Evolutionary conservation across 371 early-diverging fungal genomes (phyloP).

Genomic region (Parasitella parasitica): DNA sequence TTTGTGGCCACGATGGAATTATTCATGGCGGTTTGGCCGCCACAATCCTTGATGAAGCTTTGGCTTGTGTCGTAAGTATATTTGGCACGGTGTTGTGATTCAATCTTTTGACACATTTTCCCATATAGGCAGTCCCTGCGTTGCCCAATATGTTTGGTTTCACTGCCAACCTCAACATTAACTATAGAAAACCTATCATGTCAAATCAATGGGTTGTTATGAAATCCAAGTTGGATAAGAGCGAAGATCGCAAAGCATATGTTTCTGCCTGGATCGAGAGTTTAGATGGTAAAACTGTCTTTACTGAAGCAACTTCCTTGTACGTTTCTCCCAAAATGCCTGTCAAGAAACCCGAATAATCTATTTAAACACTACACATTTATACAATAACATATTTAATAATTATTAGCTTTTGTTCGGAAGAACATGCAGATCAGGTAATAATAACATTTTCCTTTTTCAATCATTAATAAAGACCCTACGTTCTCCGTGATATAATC

Average conservation of each 20-base stretch:
- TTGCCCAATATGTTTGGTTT: slow-evolving; percentile 71
- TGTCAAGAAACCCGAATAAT: neutral
- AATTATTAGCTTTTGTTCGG: no score
- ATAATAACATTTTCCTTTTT: no score
- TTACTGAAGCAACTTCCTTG: slow-evolving; percentile 68
- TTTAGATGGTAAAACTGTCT: slow-evolving; percentile 44
- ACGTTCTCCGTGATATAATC: no score
- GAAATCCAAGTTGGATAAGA: slow-evolving; percentile 56
- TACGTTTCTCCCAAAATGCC: slow-evolving; percentile 57
- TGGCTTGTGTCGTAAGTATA: slow-evolving; percentile 54
- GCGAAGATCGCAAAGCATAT: slow-evolving; percentile 74
- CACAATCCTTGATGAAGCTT: slow-evolving; percentile 69
- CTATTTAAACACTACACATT: neutral
- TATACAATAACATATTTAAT: no score
- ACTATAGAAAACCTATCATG: slow-evolving; percentile 70
- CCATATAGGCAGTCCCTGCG: slow-evolving; percentile 45
- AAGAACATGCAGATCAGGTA: no score
- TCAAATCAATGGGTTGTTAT: slow-evolving; percentile 70
- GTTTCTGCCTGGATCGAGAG: slow-evolving; percentile 62
- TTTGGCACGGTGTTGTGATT: neutral
- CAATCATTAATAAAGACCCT: no score
- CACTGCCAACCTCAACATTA: slow-evolving; percentile 75
- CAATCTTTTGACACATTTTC: neutral
- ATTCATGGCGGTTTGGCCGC: slow-evolving; percentile 79
- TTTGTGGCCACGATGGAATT: slow-evolving; percentile 74